Evolutionary conservation across 2,329 filamentous ascomycete species (phyloP), one percentile per base, ranked within the genome.

Genomic region (Penicillium crustosum): DNA sequence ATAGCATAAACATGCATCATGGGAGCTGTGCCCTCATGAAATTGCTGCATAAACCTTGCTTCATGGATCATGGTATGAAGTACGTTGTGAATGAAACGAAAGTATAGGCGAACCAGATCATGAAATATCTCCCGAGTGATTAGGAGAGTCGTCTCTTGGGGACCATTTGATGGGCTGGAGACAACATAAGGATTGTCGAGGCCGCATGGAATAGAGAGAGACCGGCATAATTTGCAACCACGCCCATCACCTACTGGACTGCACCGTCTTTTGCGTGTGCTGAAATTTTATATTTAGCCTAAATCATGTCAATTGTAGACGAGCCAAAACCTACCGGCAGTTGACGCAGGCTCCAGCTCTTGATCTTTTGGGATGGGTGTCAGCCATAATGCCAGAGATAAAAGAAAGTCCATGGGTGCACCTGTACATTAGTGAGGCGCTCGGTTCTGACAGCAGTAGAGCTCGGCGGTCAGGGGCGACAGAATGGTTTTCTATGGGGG

Each of bases 11-110:
- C 49, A 23, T 64, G 64, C 4, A 64, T 52, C 49, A 57, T 59
- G 5, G 57, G 53, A 10, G 61, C 63, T 33, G 38, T 59, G 12
- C 64, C 58, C n/a, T 66, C 55, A 25, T 57, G 39, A 7, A 68
- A 38, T 13, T 52, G 59, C n/a, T 33, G 53, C 48, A 64, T 57
- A 33, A 68, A 67, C 29, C 55, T 63, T 13, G 57, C 55, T 44
- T 62, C 59, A 35, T 68, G 60, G 23, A 68, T 67, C 38, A 67
- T 57, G 3, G 63, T 65, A 47, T 68, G 63, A 29, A 63, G 58
- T 31, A 68, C 59, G 53, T 68, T 64, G 36, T 68, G 66, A 8
- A 67, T 66, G 13, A 55, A 63, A 12, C 58, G 60, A 55, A 68
- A 68, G 41, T 67, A 67, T 8, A 66, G 58, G 2, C 47, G 41